These are phyloP conservation scores for Verticillium isaacii DNA, from an alignment of 2,329 filamentous ascomycete species.

Conservation along the genomic window DNA sequence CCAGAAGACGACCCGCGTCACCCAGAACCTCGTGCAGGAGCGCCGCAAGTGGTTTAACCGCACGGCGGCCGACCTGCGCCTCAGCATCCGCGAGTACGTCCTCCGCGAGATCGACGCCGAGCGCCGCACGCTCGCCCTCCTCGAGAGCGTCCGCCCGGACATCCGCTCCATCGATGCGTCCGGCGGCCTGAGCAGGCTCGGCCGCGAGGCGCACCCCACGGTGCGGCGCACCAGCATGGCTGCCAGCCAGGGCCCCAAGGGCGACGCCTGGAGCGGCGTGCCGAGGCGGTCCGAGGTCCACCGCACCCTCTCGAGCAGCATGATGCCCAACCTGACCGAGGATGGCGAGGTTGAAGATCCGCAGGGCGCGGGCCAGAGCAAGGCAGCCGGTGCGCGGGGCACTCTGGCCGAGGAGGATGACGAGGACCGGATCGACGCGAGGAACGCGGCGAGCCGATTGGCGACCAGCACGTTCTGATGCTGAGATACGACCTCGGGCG, in stretches of 20 bases:
- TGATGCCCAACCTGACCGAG: slow-evolving; percentile 60
- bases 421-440: slow-evolving; percentile 89
- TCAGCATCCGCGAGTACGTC: slow-evolving; percentile 86
- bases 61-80: slow-evolving; percentile 77
- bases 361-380: slow-evolving; percentile 26
- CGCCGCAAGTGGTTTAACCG: slow-evolving; percentile 87
- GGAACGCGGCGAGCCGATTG: slow-evolving; percentile 89
- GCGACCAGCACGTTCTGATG: slow-evolving; percentile 85
- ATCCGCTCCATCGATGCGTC: slow-evolving; percentile 88
- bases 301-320: slow-evolving; percentile 70
- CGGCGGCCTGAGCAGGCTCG: slow-evolving; percentile 83
- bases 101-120: slow-evolving; percentile 94
- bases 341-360: slow-evolving; percentile 49
- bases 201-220: slow-evolving; percentile 79
- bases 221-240: slow-evolving; percentile 70
- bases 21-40: slow-evolving; percentile 81
- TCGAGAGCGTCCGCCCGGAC: slow-evolving; percentile 92
- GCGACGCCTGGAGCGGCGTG: slow-evolving; percentile 97
- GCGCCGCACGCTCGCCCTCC: slow-evolving; percentile 79
- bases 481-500: slow-evolving; percentile 5
- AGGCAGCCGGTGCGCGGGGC: slow-evolving; percentile 59
- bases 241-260: slow-evolving; percentile 90
- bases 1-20: slow-evolving; percentile 85
- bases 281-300: slow-evolving; percentile 74
- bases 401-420: slow-evolving; percentile 75